A percentile compares a stretch with the other conserved stretches of the same genome.
Evolutionary conservation across 164 flowering plant genomes (phyloP).

Genomic region (Piper betle): DNA sequence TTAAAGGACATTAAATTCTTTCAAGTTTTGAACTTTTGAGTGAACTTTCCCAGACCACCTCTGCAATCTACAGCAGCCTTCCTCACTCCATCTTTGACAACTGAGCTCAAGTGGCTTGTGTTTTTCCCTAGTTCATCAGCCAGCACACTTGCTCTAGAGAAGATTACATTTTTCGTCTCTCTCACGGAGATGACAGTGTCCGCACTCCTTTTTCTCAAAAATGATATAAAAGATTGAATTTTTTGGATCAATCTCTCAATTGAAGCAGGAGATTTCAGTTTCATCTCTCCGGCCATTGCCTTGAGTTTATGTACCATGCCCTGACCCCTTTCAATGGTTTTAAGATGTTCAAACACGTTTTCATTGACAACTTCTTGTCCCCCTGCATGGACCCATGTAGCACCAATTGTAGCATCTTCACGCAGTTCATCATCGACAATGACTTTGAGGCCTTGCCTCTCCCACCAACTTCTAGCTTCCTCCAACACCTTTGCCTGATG

Average conservation of each 20-base stretch:
- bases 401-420: conserved; percentile 45
- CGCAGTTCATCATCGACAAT: conserved; percentile 74
- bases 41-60: conserved; percentile 65
- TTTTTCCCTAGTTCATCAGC: conserved; percentile 31
- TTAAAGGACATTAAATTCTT: background rate
- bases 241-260: conserved; percentile 46
- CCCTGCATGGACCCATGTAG: conserved; percentile 59
- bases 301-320: conserved; percentile 54
- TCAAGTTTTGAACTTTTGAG: conserved; percentile 74
- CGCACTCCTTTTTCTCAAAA: conserved; percentile 27
- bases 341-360: conserved; percentile 14
- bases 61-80: conserved; percentile 65
- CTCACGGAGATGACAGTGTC: conserved; percentile 12
- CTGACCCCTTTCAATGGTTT: conserved; percentile 32
- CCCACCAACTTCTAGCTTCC: conserved; percentile 92
- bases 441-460: conserved; percentile 72
- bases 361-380: conserved; percentile 29
- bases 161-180: conserved; percentile 30
- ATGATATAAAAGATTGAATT: conserved; percentile 29
- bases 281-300: conserved; percentile 41
- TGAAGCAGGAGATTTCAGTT: conserved; percentile 36
- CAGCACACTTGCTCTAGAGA: conserved; percentile 27
- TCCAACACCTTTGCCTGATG: conserved; percentile 81
- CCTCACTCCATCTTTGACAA: conserved; percentile 47
- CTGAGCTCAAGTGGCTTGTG: conserved; percentile 16